Evolutionary conservation across 768 basidiomycete genomes (phyloP).

Genomic region (Amanita rubescens): DNA sequence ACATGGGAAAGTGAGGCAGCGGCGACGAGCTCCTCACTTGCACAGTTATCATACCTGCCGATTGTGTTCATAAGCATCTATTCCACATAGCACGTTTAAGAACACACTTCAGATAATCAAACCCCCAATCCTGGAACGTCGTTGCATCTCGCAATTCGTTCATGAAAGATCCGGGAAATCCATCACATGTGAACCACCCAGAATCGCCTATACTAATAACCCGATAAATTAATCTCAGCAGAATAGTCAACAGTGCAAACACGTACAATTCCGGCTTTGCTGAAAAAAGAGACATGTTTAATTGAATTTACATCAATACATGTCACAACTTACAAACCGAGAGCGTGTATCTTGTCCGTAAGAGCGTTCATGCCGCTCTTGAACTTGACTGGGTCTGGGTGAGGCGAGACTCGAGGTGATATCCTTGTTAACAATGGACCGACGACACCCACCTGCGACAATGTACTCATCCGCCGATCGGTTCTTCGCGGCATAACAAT

Average conservation of each 20-base stretch:
- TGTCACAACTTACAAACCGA: slow-evolving; percentile 41
- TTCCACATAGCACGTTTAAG: no score
- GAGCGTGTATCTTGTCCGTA: slow-evolving; percentile 45
- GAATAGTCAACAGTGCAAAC: neutral
- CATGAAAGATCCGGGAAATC: slow-evolving; percentile 57
- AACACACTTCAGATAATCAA: no score
- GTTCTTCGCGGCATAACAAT: slow-evolving; percentile 55
- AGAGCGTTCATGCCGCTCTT: slow-evolving; percentile 23
- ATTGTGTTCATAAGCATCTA: no score
- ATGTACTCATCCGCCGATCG: slow-evolving; percentile 44
- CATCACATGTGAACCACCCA: slow-evolving; percentile 62
- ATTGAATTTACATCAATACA: neutral
- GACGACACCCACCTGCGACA: slow-evolving; percentile 34
- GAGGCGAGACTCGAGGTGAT: no score
- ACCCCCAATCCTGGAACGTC: no score
- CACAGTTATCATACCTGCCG: slow-evolving; percentile 53
- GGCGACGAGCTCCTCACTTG: no score
- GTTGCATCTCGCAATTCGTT: no score
- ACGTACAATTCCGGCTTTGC: slow-evolving; percentile 37
- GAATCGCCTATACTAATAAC: slow-evolving; percentile 7
- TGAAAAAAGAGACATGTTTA: slow-evolving; percentile 7
- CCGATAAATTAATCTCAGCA: neutral
- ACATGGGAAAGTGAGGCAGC: no score
- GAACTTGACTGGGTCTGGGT: neutral
- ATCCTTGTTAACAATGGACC: neutral